These are phyloP conservation scores for Triticum dicoccoides DNA, from an alignment of 176 grass and related monocot species.

Conservation along the genomic window DNA sequence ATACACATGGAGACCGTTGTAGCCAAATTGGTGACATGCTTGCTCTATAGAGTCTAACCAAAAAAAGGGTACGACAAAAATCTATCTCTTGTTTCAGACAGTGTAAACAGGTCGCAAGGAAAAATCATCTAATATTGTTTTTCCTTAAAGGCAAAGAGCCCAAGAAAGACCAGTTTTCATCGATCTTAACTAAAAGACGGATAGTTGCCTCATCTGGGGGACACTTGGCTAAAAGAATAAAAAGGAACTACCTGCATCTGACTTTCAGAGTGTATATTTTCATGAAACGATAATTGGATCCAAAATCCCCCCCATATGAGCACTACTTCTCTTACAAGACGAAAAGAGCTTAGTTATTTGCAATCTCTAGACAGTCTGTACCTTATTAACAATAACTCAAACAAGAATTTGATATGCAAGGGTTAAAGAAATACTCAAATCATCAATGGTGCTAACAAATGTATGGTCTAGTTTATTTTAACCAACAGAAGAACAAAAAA, in stretches of 20 bases:
- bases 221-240: conserved; percentile 5
- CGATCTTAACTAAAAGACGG: background rate
- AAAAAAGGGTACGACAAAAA: too few species aligned
- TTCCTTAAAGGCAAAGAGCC: conserved; percentile 44
- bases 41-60: too few species aligned
- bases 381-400: conserved; percentile 51
- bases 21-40: too few species aligned
- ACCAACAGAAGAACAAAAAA: too few species aligned
- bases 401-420: conserved; percentile 6
- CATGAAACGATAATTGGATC: conserved; percentile 51
- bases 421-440: background rate
- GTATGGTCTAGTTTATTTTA: background rate
- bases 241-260: conserved; percentile 72
- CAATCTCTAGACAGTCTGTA: conserved; percentile 83
- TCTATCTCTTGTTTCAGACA: too few species aligned
- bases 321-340: conserved; percentile 51
- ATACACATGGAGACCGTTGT: too few species aligned
- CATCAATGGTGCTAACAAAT: too few species aligned
- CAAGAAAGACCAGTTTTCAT: background rate
- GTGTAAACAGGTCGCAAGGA: too few species aligned
- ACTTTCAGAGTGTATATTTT: conserved; percentile 70
- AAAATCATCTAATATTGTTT: too few species aligned
- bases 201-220: conserved; percentile 27
- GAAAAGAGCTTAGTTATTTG: conserved; percentile 87
- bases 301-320: conserved; percentile 41